Conservation (phyloP, 352 stramenopile species). For the Phytophthora palmivora region DNA sequence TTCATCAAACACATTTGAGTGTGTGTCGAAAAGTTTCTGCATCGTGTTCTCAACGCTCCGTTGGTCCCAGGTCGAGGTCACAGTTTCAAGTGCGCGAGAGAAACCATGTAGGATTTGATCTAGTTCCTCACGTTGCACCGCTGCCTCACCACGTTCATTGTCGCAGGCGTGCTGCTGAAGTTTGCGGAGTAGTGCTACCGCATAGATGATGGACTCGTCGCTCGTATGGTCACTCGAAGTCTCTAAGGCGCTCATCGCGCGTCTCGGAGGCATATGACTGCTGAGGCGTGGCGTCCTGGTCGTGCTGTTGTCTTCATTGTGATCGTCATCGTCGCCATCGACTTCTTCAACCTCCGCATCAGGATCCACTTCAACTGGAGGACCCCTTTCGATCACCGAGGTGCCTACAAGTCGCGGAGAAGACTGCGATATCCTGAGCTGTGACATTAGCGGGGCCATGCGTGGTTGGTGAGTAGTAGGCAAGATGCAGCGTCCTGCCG, state of each 20-base stretch:
- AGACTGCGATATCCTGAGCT: conserved; percentile 36
- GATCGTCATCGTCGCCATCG: conserved; percentile 14
- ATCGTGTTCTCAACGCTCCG: conserved; percentile 65
- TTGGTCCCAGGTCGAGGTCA: conserved; percentile 50
- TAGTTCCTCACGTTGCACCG: conserved; percentile 55
- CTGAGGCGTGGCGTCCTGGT: conserved; percentile 1
- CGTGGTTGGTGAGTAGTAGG: conserved; percentile 10
- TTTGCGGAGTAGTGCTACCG: conserved; percentile 60
- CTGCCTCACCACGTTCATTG: conserved; percentile 41
- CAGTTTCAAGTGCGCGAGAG: conserved; percentile 57
- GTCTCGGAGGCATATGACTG: conserved; percentile 7
- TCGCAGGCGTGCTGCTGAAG: conserved; percentile 53
- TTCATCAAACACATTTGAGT: conserved; percentile 87
- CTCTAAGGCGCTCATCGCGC: conserved; percentile 27
- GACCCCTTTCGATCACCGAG: conserved; percentile 28
- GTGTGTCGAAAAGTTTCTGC: conserved; percentile 76
- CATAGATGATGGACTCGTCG: conserved; percentile 63
- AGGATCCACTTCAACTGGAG: not conserved
- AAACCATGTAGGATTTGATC: conserved; percentile 74
- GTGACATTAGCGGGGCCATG: conserved; percentile 20
- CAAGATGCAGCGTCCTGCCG: conserved; percentile 21
- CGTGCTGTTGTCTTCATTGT: not conserved
- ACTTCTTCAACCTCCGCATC: conserved; percentile 23
- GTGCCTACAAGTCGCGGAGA: conserved; percentile 30
- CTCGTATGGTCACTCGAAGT: conserved; percentile 35